These are phyloP conservation scores for Primulina eburnea DNA, from an alignment of 257 asterid species.

Conservation along the genomic window DNA sequence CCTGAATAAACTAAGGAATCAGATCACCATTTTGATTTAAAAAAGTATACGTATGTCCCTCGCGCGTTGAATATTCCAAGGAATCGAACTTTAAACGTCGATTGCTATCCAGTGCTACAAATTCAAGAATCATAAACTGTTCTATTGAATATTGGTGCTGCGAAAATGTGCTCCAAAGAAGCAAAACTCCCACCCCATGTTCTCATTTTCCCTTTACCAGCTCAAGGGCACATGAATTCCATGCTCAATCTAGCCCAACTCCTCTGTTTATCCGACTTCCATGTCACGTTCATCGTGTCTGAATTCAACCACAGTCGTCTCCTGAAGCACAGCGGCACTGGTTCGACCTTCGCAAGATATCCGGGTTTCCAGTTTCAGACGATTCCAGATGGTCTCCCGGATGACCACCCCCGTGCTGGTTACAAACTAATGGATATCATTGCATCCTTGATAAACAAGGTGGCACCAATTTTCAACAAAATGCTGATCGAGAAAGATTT, in stretches of 20 bases:
- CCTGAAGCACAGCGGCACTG: slow-evolving; percentile 26
- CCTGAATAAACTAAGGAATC: too few species aligned
- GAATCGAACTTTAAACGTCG: too few species aligned
- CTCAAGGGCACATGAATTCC: too few species aligned
- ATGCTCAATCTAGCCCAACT: slow-evolving; percentile 7
- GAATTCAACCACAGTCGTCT: slow-evolving; percentile 41
- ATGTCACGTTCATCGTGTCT: slow-evolving; percentile 41
- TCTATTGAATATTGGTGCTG: too few species aligned
- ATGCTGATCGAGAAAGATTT: background rate
- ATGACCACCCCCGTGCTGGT: slow-evolving; percentile 44
- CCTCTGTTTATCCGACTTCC: too few species aligned
- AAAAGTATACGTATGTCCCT: too few species aligned
- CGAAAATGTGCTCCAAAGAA: too few species aligned
- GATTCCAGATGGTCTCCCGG: slow-evolving; percentile 51
- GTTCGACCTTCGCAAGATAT: slow-evolving; percentile 29
- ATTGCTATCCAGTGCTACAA: too few species aligned
- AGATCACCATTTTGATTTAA: too few species aligned
- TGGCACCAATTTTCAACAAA: slow-evolving; percentile 26
- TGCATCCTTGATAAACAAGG: slow-evolving; percentile 14
- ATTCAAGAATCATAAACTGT: too few species aligned
- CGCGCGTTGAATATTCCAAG: too few species aligned
- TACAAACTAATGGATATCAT: slow-evolving; percentile 20
- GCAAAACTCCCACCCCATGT: slow-evolving; percentile 25
- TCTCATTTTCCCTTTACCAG: too few species aligned
- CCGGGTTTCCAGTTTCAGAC: slow-evolving; percentile 15